These are phyloP conservation scores for Sphaerulina vaccinii DNA, from an alignment of 2,329 filamentous ascomycete species.

Conservation along the genomic window DNA sequence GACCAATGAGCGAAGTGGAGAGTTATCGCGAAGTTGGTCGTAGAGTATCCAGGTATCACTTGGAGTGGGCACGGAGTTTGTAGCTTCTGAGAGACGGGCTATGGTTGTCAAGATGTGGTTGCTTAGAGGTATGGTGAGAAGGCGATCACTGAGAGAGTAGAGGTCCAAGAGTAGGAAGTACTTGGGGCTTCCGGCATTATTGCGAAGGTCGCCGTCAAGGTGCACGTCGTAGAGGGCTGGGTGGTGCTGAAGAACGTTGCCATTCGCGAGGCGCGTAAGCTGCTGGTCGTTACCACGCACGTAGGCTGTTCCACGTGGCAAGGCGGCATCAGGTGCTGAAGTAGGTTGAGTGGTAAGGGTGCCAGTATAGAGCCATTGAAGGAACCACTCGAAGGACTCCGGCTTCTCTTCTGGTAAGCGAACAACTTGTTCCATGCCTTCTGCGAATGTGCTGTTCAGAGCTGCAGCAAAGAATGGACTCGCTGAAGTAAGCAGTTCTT, in stretches of 20 bases:
- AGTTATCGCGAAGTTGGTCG: slow-evolving; percentile 42
- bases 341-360: slow-evolving; percentile 33
- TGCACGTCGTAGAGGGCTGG: slow-evolving; percentile 19
- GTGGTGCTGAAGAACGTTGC: not conserved
- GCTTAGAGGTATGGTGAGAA: slow-evolving; percentile 47
- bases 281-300: slow-evolving; percentile 13
- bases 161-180: slow-evolving; percentile 52
- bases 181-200: slow-evolving; percentile 48
- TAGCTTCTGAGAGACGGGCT: slow-evolving; percentile 46
- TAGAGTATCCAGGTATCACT: slow-evolving; percentile 51
- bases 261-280: slow-evolving; percentile 7
- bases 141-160: slow-evolving; percentile 48
- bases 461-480: slow-evolving; percentile 54
- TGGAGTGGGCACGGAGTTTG: slow-evolving; percentile 52
- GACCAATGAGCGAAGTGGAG: slow-evolving; percentile 44
- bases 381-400: slow-evolving; percentile 50
- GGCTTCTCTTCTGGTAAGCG: slow-evolving; percentile 46
- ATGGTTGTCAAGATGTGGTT: slow-evolving; percentile 48
- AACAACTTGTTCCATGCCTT: slow-evolving; percentile 45
- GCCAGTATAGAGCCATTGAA: slow-evolving; percentile 53
- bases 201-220: slow-evolving; percentile 42
- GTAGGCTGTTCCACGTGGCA: slow-evolving; percentile 3
- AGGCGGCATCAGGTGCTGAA: slow-evolving; percentile 9
- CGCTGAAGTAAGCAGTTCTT: slow-evolving; percentile 47
- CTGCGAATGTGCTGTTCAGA: slow-evolving; percentile 48